These are phyloP conservation scores for Gymnopus androsaceus DNA, from an alignment of 1,284 basidiomycete species.

Conservation along the genomic window DNA sequence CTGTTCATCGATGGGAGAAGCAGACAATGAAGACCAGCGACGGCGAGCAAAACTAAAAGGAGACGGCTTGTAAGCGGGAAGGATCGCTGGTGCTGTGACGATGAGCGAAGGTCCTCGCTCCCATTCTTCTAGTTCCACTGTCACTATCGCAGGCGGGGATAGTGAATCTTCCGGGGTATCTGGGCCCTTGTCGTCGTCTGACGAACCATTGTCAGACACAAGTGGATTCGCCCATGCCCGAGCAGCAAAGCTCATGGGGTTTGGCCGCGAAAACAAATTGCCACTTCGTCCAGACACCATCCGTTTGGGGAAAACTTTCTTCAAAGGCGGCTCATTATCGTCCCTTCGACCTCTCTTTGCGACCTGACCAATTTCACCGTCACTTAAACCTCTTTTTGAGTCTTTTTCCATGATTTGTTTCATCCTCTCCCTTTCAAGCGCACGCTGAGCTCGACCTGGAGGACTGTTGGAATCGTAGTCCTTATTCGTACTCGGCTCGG, in stretches of 20 bases:
- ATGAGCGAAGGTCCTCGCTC: constrained; percentile 14
- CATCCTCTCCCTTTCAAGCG: constrained; percentile 18
- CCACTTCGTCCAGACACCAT: constrained; percentile 38
- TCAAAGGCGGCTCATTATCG: constrained; percentile 28
- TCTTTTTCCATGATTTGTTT: constrained; percentile 12
- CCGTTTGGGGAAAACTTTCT: constrained; percentile 39
- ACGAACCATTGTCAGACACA: constrained; percentile 39
- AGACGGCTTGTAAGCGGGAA: constrained; percentile 46
- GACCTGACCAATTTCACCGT: constrained; percentile 35
- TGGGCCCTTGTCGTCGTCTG: constrained; percentile 49
- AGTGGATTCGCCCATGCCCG: constrained; percentile 48
- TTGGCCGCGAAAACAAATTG: constrained; percentile 46
- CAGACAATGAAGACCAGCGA: constrained; percentile 46
- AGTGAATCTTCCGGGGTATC: constrained; percentile 48
- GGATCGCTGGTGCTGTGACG: constrained; percentile 12
- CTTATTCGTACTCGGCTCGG: constrained; percentile 1
- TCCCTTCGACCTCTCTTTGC: constrained; percentile 33
- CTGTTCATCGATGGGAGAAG: constrained; percentile 25
- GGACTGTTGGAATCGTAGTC: constrained; percentile 1
- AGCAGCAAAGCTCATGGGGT: constrained; percentile 46
- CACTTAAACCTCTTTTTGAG: constrained; percentile 20
- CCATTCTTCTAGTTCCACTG: constrained; percentile 18
- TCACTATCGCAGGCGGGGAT: constrained; percentile 33
- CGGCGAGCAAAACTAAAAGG: constrained; percentile 56
- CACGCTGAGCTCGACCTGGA: constrained; percentile 15